These are phyloP conservation scores for Leccinum barrowsii DNA, from an alignment of 768 basidiomycete species.

Conservation along the genomic window DNA sequence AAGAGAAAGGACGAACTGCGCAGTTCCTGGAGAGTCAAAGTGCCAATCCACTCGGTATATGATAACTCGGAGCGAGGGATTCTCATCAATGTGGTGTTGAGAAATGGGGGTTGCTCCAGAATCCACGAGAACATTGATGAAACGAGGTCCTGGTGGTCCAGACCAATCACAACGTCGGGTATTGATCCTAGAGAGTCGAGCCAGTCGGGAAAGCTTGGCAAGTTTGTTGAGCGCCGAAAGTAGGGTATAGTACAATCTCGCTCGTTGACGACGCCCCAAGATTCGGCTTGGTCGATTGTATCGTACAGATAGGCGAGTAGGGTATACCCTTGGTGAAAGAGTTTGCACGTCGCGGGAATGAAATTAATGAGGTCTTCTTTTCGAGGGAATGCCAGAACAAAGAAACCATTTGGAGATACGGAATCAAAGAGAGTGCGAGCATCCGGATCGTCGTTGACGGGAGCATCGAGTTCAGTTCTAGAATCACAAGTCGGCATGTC, in stretches of 20 bases:
- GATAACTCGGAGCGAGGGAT: slow-evolving; percentile 48
- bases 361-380: slow-evolving; percentile 34
- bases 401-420: slow-evolving; percentile 17
- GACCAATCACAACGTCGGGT: slow-evolving; percentile 34
- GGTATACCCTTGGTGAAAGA: slow-evolving; percentile 30
- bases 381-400: slow-evolving; percentile 36
- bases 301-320: slow-evolving; percentile 33
- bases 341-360: slow-evolving; percentile 34
- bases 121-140: slow-evolving; percentile 19
- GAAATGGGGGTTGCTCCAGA: slow-evolving; percentile 20
- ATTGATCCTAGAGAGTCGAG: slow-evolving; percentile 22
- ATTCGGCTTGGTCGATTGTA: background rate
- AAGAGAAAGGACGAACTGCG: slow-evolving; percentile 17
- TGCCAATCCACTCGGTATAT: slow-evolving; percentile 59
- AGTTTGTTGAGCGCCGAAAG: slow-evolving; percentile 12
- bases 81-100: slow-evolving; percentile 36
- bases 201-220: slow-evolving; percentile 28
- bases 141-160: slow-evolving; percentile 29
- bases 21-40: slow-evolving; percentile 51
- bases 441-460: background rate
- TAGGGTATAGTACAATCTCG: slow-evolving; percentile 18
- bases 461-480: background rate
- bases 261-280: slow-evolving; percentile 5
- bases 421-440: background rate
- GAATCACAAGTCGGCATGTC: background rate